A percentile compares a stretch with the other conserved stretches of the same genome.
Evolutionary conservation across 1,284 basidiomycete species (phyloP).

Genomic region (Microbotryum scabiosae): DNA sequence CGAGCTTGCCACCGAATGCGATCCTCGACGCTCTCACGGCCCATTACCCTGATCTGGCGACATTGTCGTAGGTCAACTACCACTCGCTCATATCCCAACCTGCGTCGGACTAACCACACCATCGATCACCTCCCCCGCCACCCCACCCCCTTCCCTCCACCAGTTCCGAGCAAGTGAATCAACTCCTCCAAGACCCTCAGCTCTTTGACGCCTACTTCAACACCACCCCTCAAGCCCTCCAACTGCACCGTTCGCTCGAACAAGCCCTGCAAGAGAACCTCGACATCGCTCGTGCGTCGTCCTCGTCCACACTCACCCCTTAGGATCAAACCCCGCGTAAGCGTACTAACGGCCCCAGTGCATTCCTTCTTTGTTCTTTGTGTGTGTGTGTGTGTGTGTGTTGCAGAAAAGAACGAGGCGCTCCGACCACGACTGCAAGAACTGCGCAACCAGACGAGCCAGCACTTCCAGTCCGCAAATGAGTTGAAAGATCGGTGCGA

Average conservation of each 20-base stretch:
- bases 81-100: no score
- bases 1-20: no score
- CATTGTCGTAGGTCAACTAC: no score
- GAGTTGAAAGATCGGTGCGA: slow-evolving; percentile 69
- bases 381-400: not conserved
- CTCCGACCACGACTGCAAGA: slow-evolving; percentile 52
- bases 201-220: slow-evolving; percentile 84
- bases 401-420: slow-evolving; percentile 60
- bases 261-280: slow-evolving; percentile 71
- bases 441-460: slow-evolving; percentile 34
- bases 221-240: slow-evolving; percentile 61
- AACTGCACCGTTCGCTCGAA: slow-evolving; percentile 58
- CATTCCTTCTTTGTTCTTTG: no score
- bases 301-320: slow-evolving; percentile 37
- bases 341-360: not conserved
- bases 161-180: slow-evolving; percentile 79
- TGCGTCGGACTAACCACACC: no score
- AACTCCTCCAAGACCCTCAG: slow-evolving; percentile 64
- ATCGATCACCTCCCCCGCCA: no score
- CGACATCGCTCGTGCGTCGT: slow-evolving; percentile 66
- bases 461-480: slow-evolving; percentile 72
- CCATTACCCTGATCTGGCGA: no score
- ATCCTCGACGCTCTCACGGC: no score
- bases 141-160: no score
- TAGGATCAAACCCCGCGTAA: no score